Evolutionary conservation across 768 basidiomycete genomes (phyloP).

Genomic region (Leucogyrophana mollusca): DNA sequence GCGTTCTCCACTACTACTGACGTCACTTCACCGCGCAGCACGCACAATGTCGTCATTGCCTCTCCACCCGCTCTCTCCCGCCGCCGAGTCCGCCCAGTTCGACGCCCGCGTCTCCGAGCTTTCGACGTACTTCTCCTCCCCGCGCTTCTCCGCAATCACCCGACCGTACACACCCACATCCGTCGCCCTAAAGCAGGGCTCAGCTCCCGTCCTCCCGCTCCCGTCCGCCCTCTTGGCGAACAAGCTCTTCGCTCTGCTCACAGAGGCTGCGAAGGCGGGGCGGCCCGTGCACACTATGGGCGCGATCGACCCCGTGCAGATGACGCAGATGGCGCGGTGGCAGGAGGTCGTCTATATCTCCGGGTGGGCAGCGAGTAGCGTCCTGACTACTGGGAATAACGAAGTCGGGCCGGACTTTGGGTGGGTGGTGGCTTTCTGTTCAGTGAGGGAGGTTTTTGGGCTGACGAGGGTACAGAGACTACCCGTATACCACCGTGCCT

Average conservation of each 20-base stretch:
- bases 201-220: conserved; percentile 73
- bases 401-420: conserved; percentile 92
- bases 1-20: conserved; percentile 14
- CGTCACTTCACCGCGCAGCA: conserved; percentile 20
- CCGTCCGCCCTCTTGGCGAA: conserved; percentile 78
- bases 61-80: conserved; percentile 53
- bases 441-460: not conserved
- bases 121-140: conserved; percentile 68
- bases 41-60: conserved; percentile 52
- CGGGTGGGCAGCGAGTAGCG: conserved; percentile 87
- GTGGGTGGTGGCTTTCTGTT: conserved; percentile 31
- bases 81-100: conserved; percentile 60
- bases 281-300: conserved; percentile 89
- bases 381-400: conserved; percentile 86
- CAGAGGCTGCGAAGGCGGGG: conserved; percentile 57
- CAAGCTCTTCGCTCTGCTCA: conserved; percentile 75
- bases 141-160: conserved; percentile 71
- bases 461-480: conserved; percentile 55
- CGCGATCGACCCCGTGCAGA: conserved; percentile 90
- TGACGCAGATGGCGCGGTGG: conserved; percentile 90
- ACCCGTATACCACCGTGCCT: conserved; percentile 94
- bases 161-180: conserved; percentile 79
- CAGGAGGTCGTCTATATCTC: conserved; percentile 91
- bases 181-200: conserved; percentile 89
- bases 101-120: conserved; percentile 61